Conservation (phyloP, 306 rosid genomes). For the Medicago ruthenica region DNA sequence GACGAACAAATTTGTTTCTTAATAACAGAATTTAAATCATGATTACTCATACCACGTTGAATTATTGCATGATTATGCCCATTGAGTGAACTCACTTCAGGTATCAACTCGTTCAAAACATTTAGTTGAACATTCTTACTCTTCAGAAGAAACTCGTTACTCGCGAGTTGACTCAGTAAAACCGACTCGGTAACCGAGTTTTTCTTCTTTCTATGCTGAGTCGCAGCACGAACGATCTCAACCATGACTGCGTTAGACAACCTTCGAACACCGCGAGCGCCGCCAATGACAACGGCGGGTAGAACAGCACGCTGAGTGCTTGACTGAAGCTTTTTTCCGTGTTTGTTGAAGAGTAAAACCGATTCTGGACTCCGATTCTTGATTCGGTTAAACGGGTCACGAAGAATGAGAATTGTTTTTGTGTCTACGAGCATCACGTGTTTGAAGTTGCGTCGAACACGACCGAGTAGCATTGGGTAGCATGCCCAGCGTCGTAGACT, state of each 20-base stretch:
- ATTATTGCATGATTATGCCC: conserved; percentile 47
- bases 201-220: conserved; percentile 61
- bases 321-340: conserved; percentile 49
- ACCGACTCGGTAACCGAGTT: conserved; percentile 61
- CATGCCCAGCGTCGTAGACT: conserved; percentile 85
- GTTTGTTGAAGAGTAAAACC: conserved; percentile 49
- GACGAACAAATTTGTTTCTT: conserved; percentile 65
- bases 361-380: conserved; percentile 68
- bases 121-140: conserved; percentile 50
- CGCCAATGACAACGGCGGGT: conserved; percentile 70
- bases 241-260: conserved; percentile 55
- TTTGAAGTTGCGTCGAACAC: conserved; percentile 74
- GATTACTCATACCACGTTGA: conserved; percentile 54
- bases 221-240: conserved; percentile 67
- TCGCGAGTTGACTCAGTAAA: conserved; percentile 67
- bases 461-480: conserved; percentile 86
- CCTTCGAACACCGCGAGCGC: conserved; percentile 78
- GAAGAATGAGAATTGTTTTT: conserved; percentile 48
- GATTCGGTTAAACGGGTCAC: conserved; percentile 66
- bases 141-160: conserved; percentile 51
- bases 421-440: conserved; percentile 69
- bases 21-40: conserved; percentile 56
- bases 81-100: conserved; percentile 59
- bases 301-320: conserved; percentile 32
- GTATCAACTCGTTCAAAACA: conserved; percentile 52